phyloP scores from a whole-genome alignment of 2,329 filamentous ascomycete genomes.

The Nannizziopsis arthrosporioides region DNA sequence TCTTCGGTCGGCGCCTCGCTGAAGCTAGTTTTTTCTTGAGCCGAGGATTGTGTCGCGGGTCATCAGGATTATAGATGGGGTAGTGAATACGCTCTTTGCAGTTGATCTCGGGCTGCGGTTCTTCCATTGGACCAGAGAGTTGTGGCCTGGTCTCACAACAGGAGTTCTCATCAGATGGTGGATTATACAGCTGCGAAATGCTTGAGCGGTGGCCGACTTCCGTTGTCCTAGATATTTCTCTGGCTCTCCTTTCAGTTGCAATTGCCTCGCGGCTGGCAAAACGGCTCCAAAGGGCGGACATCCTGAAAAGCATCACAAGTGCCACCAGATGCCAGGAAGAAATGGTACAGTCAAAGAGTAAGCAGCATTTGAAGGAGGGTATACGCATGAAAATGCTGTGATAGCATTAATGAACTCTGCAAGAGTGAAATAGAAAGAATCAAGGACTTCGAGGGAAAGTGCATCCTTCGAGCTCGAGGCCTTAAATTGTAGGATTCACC shows the following conservation, averaged over 20 bases:
- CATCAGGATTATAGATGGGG: constrained; percentile 26
- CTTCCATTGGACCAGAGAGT: neutral
- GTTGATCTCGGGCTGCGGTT: constrained; percentile 8
- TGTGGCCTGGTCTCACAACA: neutral
- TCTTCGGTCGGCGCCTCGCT: neutral
- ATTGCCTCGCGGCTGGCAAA: neutral
- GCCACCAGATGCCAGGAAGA: neutral
- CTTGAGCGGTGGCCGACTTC: constrained; percentile 3
- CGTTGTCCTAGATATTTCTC: neutral
- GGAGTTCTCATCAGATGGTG: neutral
- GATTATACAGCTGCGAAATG: constrained; percentile 3
- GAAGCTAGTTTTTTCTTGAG: constrained; percentile 12
- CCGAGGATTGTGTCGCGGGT: constrained; percentile 27
- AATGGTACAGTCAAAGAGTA: neutral
- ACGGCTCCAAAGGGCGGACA: constrained; percentile 4
- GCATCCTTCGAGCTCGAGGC: neutral
- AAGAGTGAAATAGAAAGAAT: neutral
- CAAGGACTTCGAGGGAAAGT: neutral
- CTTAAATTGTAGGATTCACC: neutral
- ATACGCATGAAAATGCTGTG: too few species aligned
- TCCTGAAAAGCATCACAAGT: neutral
- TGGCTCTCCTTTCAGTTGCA: neutral
- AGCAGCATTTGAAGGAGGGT: neutral
- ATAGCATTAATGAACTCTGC: too few species aligned
- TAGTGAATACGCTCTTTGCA: constrained; percentile 28